These are phyloP conservation scores for Coniophora puteana DNA, from an alignment of 1,284 basidiomycete species.

Conservation along the genomic window DNA sequence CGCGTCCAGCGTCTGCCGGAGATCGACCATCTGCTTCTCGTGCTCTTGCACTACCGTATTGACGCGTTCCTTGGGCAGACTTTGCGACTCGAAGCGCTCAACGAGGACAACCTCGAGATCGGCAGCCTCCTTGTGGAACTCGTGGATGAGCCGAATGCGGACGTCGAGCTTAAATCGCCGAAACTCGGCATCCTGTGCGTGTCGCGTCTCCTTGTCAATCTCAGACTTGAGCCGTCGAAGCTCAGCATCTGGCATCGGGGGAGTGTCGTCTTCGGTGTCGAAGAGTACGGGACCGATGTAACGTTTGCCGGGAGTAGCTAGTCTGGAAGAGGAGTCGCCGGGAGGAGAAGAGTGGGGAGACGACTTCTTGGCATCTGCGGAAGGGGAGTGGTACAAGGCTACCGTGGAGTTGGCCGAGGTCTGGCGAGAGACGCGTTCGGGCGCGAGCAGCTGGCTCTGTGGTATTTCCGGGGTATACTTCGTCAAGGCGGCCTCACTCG, in stretches of 20 bases:
- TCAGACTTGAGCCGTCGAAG: too few species aligned
- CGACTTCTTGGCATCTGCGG: conserved; percentile 12
- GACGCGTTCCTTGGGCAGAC: conserved; percentile 26
- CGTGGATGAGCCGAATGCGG: conserved; percentile 48
- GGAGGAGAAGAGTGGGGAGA: conserved; percentile 26
- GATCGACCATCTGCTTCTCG: conserved; percentile 40
- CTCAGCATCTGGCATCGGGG: too few species aligned
- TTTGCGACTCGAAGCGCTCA: conserved; percentile 33
- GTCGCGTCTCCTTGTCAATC: conserved; percentile 24
- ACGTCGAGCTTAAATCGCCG: conserved; percentile 46
- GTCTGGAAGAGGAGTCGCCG: conserved; percentile 16
- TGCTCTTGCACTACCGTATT: conserved; percentile 39
- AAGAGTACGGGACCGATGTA: conserved; percentile 46
- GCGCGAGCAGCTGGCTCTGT: conserved; percentile 21
- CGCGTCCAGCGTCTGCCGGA: conserved; percentile 45
- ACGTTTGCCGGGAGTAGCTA: conserved; percentile 27
- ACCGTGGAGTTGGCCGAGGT: conserved; percentile 18
- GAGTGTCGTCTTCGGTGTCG: conserved; percentile 36
- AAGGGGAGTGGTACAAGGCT: conserved; percentile 17
- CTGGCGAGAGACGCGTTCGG: conserved; percentile 26
- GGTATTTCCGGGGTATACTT: too few species aligned
- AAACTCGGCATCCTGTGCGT: conserved; percentile 37
- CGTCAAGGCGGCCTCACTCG: too few species aligned
- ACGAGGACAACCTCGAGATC: conserved; percentile 43
- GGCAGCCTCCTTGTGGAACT: conserved; percentile 51